These are phyloP conservation scores for Mucor irregularis DNA, from an alignment of 371 early-diverging fungal genomes.

Conservation along the genomic window DNA sequence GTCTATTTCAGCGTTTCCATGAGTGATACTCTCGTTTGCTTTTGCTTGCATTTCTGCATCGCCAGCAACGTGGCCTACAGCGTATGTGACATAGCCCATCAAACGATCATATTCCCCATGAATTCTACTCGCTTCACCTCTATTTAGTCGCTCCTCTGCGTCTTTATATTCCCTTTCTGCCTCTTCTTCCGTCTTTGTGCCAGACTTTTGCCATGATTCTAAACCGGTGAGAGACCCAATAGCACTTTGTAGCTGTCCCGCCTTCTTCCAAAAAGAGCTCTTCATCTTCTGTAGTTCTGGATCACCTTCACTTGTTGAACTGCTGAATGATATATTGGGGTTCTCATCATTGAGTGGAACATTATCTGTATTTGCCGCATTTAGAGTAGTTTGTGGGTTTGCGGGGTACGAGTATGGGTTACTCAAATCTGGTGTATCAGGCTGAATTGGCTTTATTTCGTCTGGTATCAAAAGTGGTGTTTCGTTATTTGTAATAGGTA, in stretches of 20 bases:
- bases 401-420: conserved; percentile 14
- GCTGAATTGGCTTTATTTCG: background rate
- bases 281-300: conserved; percentile 27
- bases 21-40: conserved; percentile 23
- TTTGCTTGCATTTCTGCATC: conserved; percentile 44
- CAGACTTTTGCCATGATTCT: conserved; percentile 27
- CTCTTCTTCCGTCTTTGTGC: conserved; percentile 22
- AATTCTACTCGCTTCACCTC: conserved; percentile 35
- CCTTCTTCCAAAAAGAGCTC: conserved; percentile 32
- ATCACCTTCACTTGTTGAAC: conserved; percentile 12
- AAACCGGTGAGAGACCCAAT: conserved; percentile 31
- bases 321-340: background rate
- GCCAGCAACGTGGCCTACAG: conserved; percentile 43
- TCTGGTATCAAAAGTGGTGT: background rate
- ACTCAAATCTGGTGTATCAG: conserved; percentile 8
- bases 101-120: conserved; percentile 46
- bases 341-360: background rate
- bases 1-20: conserved; percentile 35
- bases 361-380: background rate
- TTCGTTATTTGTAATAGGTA: background rate
- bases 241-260: conserved; percentile 33
- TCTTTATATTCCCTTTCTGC: conserved; percentile 30
- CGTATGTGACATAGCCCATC: conserved; percentile 34
- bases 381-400: background rate
- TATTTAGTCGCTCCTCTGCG: conserved; percentile 22